A percentile compares a stretch with the other conserved stretches of the same genome.
Evolutionary conservation across 2,329 filamentous ascomycete genomes (phyloP).

Genomic region (Seiridium cupressi): DNA sequence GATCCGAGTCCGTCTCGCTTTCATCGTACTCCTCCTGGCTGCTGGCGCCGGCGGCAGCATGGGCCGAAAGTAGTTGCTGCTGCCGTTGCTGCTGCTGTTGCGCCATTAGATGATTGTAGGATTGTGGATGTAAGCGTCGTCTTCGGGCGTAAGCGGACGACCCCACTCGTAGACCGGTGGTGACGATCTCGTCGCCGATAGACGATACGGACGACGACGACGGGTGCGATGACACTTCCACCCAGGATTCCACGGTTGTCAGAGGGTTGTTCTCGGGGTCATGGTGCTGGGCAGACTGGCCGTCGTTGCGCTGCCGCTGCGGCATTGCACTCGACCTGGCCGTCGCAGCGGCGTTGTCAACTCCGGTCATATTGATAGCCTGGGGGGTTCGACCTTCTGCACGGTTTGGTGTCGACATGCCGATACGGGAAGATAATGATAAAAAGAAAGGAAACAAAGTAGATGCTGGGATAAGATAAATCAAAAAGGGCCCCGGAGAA

Average conservation of each 20-base stretch:
- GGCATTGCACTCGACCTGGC: conserved; percentile 13
- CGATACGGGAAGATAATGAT: background rate
- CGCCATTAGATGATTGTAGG: conserved; percentile 17
- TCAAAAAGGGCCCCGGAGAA: background rate
- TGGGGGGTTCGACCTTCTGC: conserved; percentile 21
- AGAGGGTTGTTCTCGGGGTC: conserved; percentile 13
- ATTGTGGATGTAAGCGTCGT: conserved; percentile 39
- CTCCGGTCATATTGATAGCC: conserved; percentile 13
- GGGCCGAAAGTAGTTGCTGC: conserved; percentile 26
- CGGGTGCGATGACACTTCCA: conserved; percentile 88
- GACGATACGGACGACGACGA: conserved; percentile 92
- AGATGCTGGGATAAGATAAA: background rate
- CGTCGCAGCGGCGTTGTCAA: conserved; percentile 14
- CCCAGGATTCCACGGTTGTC: conserved; percentile 77
- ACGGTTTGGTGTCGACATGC: conserved; percentile 11
- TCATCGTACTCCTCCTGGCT: conserved; percentile 95
- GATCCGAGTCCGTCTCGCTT: conserved; percentile 86
- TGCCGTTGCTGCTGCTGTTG: conserved; percentile 29
- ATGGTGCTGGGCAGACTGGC: conserved; percentile 15
- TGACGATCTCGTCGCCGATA: conserved; percentile 84
- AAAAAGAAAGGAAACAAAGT: background rate
- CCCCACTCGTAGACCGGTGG: conserved; percentile 78
- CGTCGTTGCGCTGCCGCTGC: conserved; percentile 22
- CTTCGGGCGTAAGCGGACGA: conserved; percentile 57
- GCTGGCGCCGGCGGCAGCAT: conserved; percentile 51